Evolutionary conservation across 768 basidiomycete species (phyloP).

Genomic region (Mrakia hoshinonis): DNA sequence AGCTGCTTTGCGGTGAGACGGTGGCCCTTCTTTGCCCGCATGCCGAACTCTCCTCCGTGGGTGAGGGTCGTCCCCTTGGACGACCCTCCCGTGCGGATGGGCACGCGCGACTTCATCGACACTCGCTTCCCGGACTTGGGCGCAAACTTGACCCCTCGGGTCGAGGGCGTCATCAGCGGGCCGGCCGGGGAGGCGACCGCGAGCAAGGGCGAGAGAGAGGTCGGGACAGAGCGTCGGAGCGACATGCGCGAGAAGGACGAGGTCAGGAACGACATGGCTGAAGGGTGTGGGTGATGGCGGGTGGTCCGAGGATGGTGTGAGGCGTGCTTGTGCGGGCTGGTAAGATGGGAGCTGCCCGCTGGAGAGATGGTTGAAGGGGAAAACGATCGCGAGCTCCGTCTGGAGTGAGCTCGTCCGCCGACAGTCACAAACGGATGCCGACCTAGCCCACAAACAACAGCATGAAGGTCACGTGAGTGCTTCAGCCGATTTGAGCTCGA

Average conservation of each 20-base stretch:
- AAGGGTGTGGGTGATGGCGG: neutral
- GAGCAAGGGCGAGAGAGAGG: neutral
- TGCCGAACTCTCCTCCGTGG: conserved; percentile 76
- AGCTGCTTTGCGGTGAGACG: conserved; percentile 85
- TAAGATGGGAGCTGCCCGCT: neutral
- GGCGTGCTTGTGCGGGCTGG: neutral
- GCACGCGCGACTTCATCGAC: conserved; percentile 17
- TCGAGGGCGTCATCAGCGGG: neutral
- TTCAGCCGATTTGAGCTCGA: neutral
- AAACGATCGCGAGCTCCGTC: too few species aligned
- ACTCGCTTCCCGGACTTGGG: conserved; percentile 20
- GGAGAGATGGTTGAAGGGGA: too few species aligned
- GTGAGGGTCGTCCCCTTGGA: conserved; percentile 86
- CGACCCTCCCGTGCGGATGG: conserved; percentile 57
- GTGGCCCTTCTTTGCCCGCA: conserved; percentile 67
- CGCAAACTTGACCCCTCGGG: conserved; percentile 25
- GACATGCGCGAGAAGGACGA: neutral
- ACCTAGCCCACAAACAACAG: neutral
- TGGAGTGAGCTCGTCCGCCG: too few species aligned
- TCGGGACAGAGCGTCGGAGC: neutral
- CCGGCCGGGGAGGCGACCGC: neutral
- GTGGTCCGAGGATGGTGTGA: neutral
- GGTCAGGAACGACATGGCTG: conserved; percentile 21
- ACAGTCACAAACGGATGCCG: too few species aligned
- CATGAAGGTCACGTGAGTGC: conserved; percentile 25